Evolutionary conservation across 78 protist species (phyloP).

Genomic region (Ministeria vibrans): DNA sequence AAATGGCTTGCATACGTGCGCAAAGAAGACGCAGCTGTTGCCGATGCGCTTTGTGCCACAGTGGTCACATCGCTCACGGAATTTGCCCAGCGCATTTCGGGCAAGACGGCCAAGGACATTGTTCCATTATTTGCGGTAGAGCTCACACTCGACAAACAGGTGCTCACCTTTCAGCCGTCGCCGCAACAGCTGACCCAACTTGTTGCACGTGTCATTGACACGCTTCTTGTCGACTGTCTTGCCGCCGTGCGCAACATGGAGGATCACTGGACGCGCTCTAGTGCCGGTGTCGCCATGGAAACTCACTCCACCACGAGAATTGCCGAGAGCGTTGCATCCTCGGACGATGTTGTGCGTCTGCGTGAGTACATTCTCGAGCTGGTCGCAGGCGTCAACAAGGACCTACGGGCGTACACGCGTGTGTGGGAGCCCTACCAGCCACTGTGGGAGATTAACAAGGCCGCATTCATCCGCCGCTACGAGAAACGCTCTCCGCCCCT

Average conservation of each 20-base stretch:
- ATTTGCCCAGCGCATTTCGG: constrained; percentile 7
- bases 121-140: constrained; percentile 18
- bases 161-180: not conserved
- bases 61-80: constrained; percentile 40
- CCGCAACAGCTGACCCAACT: not conserved
- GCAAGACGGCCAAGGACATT: constrained; percentile 4
- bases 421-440: constrained; percentile 47
- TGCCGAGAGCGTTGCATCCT: constrained; percentile 14
- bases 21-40: constrained; percentile 48
- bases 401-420: constrained; percentile 15
- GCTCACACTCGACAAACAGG: constrained; percentile 6
- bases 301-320: too few species aligned
- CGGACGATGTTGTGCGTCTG: constrained; percentile 20
- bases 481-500: constrained; percentile 39
- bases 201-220: not conserved
- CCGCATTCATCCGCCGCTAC: constrained; percentile 46
- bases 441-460: constrained; percentile 55
- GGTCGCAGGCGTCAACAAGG: not conserved
- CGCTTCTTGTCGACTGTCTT: not conserved
- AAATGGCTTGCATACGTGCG: constrained; percentile 50
- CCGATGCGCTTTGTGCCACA: constrained; percentile 40
- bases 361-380: not conserved
- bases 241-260: not conserved
- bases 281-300: not conserved
- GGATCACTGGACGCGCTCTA: not conserved